These are phyloP conservation scores for Astrothelium macrocarpum DNA, from an alignment of 495 filamentous ascomycete genomes.

Conservation along the genomic window DNA sequence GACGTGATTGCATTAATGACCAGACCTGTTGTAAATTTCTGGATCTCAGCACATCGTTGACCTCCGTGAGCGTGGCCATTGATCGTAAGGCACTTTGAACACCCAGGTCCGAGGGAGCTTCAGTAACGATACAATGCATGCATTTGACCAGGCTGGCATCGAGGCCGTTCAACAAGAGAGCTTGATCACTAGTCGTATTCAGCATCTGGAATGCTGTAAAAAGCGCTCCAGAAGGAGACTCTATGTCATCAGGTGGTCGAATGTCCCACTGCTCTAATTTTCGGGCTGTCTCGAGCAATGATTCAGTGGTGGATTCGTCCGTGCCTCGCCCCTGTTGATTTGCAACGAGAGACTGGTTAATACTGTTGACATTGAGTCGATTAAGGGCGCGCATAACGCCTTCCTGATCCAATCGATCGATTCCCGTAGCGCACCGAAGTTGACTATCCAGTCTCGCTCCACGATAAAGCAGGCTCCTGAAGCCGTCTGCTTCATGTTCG, in stretches of 20 bases:
- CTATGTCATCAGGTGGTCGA: constrained; percentile 53
- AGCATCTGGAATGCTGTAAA: constrained; percentile 75
- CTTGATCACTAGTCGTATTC: constrained; percentile 49
- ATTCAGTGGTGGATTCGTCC: constrained; percentile 37
- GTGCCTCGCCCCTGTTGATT: constrained; percentile 41
- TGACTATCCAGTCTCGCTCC: constrained; percentile 88
- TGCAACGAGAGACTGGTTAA: constrained; percentile 63
- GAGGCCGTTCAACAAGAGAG: not conserved
- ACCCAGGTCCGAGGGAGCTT: not conserved
- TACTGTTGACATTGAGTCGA: constrained; percentile 57
- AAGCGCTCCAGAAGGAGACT: constrained; percentile 54
- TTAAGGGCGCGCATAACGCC: constrained; percentile 54
- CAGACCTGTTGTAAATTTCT: constrained; percentile 46
- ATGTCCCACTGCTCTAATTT: constrained; percentile 92
- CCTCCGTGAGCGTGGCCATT: constrained; percentile 69
- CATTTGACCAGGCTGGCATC: constrained; percentile 3
- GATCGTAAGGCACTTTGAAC: constrained; percentile 52
- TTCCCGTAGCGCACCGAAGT: constrained; percentile 43
- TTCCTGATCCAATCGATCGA: constrained; percentile 30
- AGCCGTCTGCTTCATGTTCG: constrained; percentile 83
- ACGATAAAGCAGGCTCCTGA: constrained; percentile 81
- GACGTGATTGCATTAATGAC: constrained; percentile 51
- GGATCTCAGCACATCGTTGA: constrained; percentile 63
- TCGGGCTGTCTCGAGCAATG: constrained; percentile 67
- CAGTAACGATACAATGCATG: not conserved